Evolutionary conservation across 2,329 filamentous ascomycete species (phyloP).

Genomic region (Fusarium goolgardi): DNA sequence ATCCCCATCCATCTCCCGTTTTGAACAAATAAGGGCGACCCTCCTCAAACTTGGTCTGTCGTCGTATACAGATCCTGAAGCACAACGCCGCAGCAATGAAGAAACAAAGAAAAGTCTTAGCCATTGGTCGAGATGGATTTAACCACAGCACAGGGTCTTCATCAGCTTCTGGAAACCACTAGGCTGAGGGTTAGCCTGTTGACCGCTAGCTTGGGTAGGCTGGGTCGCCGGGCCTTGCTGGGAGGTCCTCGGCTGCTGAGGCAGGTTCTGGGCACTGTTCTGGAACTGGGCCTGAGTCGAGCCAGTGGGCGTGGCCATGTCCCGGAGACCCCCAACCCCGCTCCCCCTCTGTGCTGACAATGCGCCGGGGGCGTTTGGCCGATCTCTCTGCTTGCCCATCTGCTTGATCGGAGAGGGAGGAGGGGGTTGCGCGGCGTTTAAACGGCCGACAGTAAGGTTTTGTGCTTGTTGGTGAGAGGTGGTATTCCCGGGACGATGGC

Average conservation of each 20-base stretch:
- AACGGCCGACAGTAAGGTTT: constrained; percentile 83
- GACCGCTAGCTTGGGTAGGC: constrained; percentile 65
- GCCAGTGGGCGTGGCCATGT: constrained; percentile 85
- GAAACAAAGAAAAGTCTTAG: constrained; percentile 48
- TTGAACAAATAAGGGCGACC: constrained; percentile 9
- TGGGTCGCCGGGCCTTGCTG: constrained; percentile 69
- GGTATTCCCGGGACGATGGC: constrained; percentile 73
- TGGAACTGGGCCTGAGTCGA: constrained; percentile 97
- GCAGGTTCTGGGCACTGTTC: constrained; percentile 90
- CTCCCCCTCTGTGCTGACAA: constrained; percentile 81
- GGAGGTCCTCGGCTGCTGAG: constrained; percentile 72
- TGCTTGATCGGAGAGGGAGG: constrained; percentile 86
- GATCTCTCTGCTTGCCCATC: constrained; percentile 78
- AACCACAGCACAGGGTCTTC: constrained; percentile 92
- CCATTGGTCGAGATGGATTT: constrained; percentile 49
- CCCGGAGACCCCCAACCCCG: constrained; percentile 77
- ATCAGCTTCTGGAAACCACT: constrained; percentile 91
- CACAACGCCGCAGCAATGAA: constrained; percentile 47
- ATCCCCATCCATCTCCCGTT: constrained; percentile 21
- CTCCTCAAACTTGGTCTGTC: constrained; percentile 29
- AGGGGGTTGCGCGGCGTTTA: constrained; percentile 93
- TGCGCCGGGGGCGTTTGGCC: constrained; percentile 81
- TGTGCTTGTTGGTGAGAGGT: constrained; percentile 71
- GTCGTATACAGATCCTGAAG: constrained; percentile 38
- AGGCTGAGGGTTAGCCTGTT: constrained; percentile 76